Conservation (phyloP, 1,139 yeast species). For the Saccharomycopsis hybrid region DNA sequence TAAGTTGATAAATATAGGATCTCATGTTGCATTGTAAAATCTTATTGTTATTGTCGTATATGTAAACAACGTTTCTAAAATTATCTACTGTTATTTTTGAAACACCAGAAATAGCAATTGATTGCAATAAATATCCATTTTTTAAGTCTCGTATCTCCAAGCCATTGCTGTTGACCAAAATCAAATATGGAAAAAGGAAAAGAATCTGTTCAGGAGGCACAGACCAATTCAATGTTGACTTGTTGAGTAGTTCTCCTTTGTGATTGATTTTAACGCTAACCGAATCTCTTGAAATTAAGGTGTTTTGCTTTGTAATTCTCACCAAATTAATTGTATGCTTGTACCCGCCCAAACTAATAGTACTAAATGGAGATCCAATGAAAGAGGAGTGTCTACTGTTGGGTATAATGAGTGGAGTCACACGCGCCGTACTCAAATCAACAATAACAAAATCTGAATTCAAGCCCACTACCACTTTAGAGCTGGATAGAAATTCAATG, state of each 20-base stretch:
- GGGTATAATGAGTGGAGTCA: conserved; percentile 22
- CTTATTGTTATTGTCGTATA: conserved; percentile 29
- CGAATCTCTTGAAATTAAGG: conserved; percentile 28
- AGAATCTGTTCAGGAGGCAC: conserved; percentile 32
- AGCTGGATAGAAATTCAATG: conserved; percentile 31
- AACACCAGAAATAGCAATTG: conserved; percentile 27
- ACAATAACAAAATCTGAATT: conserved; percentile 27
- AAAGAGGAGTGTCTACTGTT: conserved; percentile 6
- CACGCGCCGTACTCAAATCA: conserved; percentile 22
- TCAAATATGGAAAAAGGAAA: conserved; percentile 42
- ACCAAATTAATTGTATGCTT: conserved; percentile 4
- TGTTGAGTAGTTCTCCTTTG: conserved; percentile 23
- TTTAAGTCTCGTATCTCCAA: conserved; percentile 41
- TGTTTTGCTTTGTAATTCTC: conserved; percentile 9
- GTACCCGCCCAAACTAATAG: conserved; percentile 12
- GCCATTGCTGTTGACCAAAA: conserved; percentile 35
- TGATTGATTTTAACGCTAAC: conserved; percentile 27
- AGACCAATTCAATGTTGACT: conserved; percentile 29
- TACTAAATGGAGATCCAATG: conserved; percentile 14
- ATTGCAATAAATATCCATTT: conserved; percentile 40
- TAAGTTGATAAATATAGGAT: conserved; percentile 37
- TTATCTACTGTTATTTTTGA: conserved; percentile 23
- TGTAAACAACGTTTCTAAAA: conserved; percentile 29
- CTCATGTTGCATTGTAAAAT: conserved; percentile 32
- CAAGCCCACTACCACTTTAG: conserved; percentile 31